These are phyloP conservation scores for Xylaria sp. DNA, from an alignment of 2,329 filamentous ascomycete genomes.

Conservation along the genomic window DNA sequence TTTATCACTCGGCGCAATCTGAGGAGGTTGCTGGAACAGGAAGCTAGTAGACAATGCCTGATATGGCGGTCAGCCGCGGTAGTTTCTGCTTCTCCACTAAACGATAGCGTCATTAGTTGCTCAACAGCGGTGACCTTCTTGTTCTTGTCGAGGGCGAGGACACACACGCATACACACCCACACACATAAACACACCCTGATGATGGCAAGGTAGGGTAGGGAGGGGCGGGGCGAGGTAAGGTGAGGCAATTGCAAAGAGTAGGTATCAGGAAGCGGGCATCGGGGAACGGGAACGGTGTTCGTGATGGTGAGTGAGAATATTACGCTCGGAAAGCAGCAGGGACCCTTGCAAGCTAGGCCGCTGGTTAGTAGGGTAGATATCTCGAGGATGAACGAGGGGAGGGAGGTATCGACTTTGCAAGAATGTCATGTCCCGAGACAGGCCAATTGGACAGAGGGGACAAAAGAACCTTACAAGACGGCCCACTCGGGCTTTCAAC, in stretches of 20 bases:
- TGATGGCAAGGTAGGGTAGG: no score
- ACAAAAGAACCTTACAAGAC: conserved; percentile 11
- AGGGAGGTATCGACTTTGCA: conserved; percentile 17
- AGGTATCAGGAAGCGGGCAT: not conserved
- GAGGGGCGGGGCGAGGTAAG: no score
- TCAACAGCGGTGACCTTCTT: conserved; percentile 3
- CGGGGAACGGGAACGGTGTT: not conserved
- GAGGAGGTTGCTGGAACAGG: conserved; percentile 23
- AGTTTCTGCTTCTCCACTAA: conserved; percentile 17
- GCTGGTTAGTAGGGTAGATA: not conserved
- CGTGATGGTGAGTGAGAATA: conserved; percentile 3
- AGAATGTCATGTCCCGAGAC: conserved; percentile 17
- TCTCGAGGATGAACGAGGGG: conserved; percentile 16
- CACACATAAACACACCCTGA: no score
- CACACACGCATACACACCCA: no score
- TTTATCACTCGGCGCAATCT: conserved; percentile 24
- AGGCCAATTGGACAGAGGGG: not conserved
- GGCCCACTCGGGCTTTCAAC: conserved; percentile 25
- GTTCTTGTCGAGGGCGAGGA: no score
- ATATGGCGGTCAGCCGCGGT: conserved; percentile 25
- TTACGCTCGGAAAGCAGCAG: conserved; percentile 20
- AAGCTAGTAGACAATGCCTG: conserved; percentile 7
- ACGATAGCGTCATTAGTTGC: conserved; percentile 9
- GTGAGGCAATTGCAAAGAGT: conserved; percentile 13
- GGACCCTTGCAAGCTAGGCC: conserved; percentile 18